These are phyloP conservation scores for Linum lewisii DNA, from an alignment of 345 rosid species.

Conservation along the genomic window DNA sequence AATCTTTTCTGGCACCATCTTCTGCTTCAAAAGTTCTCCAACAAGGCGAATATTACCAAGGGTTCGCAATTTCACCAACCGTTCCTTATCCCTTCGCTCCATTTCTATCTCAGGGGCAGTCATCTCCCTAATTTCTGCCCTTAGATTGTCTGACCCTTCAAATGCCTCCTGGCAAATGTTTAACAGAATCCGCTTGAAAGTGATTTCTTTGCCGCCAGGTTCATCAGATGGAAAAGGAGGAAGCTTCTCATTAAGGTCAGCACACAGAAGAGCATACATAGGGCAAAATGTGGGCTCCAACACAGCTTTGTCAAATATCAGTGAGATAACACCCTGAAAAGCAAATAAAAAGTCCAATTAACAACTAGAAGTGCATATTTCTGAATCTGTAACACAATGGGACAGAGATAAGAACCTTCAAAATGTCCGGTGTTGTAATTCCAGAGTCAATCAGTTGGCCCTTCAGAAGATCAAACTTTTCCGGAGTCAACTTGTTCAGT, in stretches of 20 bases:
- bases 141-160: slow-evolving; percentile 73
- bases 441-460: slow-evolving; percentile 90
- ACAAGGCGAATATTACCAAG: slow-evolving; percentile 82
- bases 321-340: slow-evolving; percentile 73
- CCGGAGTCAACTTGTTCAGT: slow-evolving; percentile 87
- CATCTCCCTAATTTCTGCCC: slow-evolving; percentile 74
- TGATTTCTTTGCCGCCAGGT: slow-evolving; percentile 70
- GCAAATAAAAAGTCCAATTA: neutral
- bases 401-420: slow-evolving; percentile 31
- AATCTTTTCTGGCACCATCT: slow-evolving; percentile 89
- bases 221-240: slow-evolving; percentile 79
- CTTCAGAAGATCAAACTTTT: slow-evolving; percentile 86
- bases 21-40: slow-evolving; percentile 94
- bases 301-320: slow-evolving; percentile 87
- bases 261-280: slow-evolving; percentile 84
- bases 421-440: slow-evolving; percentile 72
- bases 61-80: too few species aligned
- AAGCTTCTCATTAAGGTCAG: slow-evolving; percentile 64
- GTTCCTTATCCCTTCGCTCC: slow-evolving; percentile 83
- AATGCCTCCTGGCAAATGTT: slow-evolving; percentile 86
- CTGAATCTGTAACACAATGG: neutral
- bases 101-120: slow-evolving; percentile 64
- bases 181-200: slow-evolving; percentile 74
- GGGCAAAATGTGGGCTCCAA: slow-evolving; percentile 88
- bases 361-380: neutral